Conservation (phyloP, 2,329 filamentous ascomycete species). For the Coniochaeta sp. region DNA sequence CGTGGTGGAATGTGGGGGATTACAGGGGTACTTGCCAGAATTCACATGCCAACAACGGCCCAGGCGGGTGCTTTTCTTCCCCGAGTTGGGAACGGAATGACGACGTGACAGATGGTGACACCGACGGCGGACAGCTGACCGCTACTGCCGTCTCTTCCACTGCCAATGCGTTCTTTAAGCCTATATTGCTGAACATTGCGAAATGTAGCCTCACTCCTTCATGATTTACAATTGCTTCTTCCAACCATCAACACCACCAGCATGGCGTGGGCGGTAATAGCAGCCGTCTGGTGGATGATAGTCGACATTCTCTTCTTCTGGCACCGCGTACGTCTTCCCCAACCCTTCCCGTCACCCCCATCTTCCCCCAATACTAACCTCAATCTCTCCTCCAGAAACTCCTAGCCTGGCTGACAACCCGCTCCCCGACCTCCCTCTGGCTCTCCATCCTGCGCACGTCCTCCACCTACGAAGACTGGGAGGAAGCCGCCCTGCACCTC, state of each 20-base stretch:
- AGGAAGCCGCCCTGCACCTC: slow-evolving; percentile 74
- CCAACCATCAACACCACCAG: background rate
- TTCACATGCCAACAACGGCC: background rate
- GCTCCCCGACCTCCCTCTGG: slow-evolving; percentile 58
- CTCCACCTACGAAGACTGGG: slow-evolving; percentile 76
- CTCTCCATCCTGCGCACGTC: slow-evolving; percentile 59
- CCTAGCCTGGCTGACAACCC: slow-evolving; percentile 58
- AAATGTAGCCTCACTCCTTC: background rate
- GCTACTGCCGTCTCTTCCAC: too few species aligned
- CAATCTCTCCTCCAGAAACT: slow-evolving; percentile 48
- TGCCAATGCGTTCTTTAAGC: too few species aligned
- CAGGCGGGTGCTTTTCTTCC: background rate
- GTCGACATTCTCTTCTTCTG: slow-evolving; percentile 57
- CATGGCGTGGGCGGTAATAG: slow-evolving; percentile 21
- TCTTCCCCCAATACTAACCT: slow-evolving; percentile 8
- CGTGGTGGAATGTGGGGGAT: background rate
- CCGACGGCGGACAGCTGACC: background rate
- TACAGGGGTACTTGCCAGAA: background rate
- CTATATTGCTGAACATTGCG: too few species aligned
- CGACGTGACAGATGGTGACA: slow-evolving; percentile 1
- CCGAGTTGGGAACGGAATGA: background rate
- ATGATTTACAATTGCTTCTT: background rate
- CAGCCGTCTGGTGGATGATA: slow-evolving; percentile 50
- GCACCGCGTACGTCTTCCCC: slow-evolving; percentile 42
- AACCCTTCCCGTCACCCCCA: slow-evolving; percentile 6